Evolutionary conservation across 345 rosid genomes (phyloP), one percentile per base, ranked within the genome.

Genomic region (Zanthoxylum bungeanum): DNA sequence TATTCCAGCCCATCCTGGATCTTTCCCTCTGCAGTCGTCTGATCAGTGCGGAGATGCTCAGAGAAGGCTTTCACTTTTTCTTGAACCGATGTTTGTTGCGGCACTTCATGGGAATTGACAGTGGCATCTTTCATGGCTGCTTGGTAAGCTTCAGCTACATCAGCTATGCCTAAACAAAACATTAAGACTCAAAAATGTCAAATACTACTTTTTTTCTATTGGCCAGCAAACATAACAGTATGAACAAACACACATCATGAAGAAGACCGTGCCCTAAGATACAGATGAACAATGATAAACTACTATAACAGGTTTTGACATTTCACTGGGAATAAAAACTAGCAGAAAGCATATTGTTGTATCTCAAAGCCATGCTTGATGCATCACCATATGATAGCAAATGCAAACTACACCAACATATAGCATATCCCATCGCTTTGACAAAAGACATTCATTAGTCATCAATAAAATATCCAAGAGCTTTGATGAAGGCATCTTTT

Each of bases 1-100:
- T 79, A 80, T 31, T 89, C 91, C 47, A 93, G 83, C 53, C 98
- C 97, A 58, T 93, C 97, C 78, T 88, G 90, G 53, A 93, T 85
- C 83, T 87, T 93, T 42, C 84, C 80, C 74, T 87, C 84, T 0
- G 96, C 97, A 3, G 81, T 76, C 33, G 62, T 77, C 73, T 76
- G 81, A 75, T 89, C 93, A 17, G 77, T 62, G 1, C 69, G 84
- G 62, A 93, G 86, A 80, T 82, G 88, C 64, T 88, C 84, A 4
- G 90, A 83, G 73, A 91, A 86, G 70, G 83, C 72, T 60, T 65
- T 84, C 49, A 83, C 96, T 66, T 91, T 93, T 61, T 88, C 96
- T 63, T 82, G 84, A 44, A 88, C 76, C 46, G 92, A 79, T 81
- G 85, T 64, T 64, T 82, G 77, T 2, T 78, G 78, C 73, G 71